Base-by-base conservation (phyloP, 495 filamentous ascomycete species). In the Tuber aestivum region DNA sequence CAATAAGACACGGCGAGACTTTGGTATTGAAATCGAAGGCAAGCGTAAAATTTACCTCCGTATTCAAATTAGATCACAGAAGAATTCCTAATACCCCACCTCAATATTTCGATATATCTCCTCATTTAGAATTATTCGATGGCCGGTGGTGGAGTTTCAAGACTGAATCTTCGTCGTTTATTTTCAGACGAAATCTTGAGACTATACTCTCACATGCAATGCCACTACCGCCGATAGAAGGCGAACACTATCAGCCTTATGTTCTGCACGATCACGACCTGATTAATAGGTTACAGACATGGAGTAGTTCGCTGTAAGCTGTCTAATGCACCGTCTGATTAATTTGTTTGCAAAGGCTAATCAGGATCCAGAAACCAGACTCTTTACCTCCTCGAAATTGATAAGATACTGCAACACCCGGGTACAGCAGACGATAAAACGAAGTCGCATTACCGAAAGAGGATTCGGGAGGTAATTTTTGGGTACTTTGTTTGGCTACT, bases 201-300 rank as follows among this genome's bases (percentile, higher is more conserved):
- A 61, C 50, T 61, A 61, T 61, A 27, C 50, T 61, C 50, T 61
- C 50, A n/a, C 50, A 61, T 14, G 50, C 50, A 27, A 61, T 56
- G 50, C 50, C 50, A 61, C n/a, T 61, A 0, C 50, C 50, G 14
- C 2, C 2, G n/a, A 4, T 61, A 1, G 12, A 32, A 32, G 50
- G 12, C n/a, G 50, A 61, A 27, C 5, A 1, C n/a, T 61, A 61
- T 12, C 50, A 14, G 50, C 50, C 50, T 27, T 61, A 61, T 27
- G 50, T 61, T 61, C n/a, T 61, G 0, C 50, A 61, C 50, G n/a
- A 61, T 61, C 50, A 61, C 32, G 9, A 61, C 16, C 50, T 61
- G n/a, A 16, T 32, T 2, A 61, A 61, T 32, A 61, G n/a, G 0
- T 27, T 27, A 9, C 50, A 32, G 27, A 35, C 10, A 32, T 65